A percentile compares a stretch with the other conserved stretches of the same genome.
These are phyloP conservation scores for Eucalyptus rudis DNA, from an alignment of 345 rosid genomes.

Conservation along the genomic window DNA sequence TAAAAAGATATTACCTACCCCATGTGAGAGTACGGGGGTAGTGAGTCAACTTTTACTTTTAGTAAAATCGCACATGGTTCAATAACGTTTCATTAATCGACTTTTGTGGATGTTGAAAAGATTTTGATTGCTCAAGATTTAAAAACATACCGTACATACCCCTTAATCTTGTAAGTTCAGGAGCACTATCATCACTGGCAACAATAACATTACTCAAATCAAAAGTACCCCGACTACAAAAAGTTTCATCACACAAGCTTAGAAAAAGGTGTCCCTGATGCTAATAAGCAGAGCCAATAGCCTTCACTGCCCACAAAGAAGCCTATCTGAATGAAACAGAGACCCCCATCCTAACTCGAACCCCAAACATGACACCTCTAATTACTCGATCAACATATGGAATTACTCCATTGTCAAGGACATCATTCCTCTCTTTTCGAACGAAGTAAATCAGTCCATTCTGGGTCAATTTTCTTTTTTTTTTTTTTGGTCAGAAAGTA, in stretches of 20 bases:
- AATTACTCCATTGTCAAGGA: not conserved
- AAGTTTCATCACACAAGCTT: not conserved
- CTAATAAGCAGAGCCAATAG: not conserved
- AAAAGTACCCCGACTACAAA: not conserved
- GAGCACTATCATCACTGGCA: not conserved
- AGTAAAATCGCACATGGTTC: not conserved
- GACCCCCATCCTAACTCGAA: not conserved
- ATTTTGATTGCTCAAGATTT: not conserved
- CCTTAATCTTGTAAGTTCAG: not conserved
- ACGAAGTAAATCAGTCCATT: not conserved
- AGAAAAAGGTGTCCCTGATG: not conserved
- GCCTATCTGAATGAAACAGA: not conserved
- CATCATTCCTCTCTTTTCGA: not conserved
- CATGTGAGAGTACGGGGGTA: not conserved
- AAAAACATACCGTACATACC: not conserved
- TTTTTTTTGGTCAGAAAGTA: no score
- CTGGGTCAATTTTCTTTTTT: not conserved
- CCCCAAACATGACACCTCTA: not conserved
- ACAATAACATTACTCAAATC: not conserved
- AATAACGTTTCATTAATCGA: not conserved
- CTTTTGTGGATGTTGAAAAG: not conserved
- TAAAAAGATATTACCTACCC: not conserved
- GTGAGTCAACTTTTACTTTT: not conserved
- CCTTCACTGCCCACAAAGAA: not conserved
- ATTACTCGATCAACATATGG: not conserved